Evolutionary conservation across 495 filamentous ascomycete species (phyloP), one percentile per base, ranked within the genome.

Genomic region (Lasiosphaeria hispida): DNA sequence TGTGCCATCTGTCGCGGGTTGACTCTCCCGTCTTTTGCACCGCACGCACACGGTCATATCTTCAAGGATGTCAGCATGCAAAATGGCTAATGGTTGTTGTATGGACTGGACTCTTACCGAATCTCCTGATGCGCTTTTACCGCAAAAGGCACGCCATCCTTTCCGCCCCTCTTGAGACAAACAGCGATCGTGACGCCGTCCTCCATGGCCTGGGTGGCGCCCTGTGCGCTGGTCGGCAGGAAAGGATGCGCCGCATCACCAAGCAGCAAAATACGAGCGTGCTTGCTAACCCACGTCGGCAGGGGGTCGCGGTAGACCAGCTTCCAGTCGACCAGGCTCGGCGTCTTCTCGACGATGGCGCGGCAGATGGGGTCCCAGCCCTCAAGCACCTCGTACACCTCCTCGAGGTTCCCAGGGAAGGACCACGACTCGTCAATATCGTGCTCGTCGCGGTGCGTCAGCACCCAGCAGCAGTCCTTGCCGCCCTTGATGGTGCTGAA

Each of bases 181-280:
- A 84, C 76, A 4, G 83, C 84, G 18, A 87, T 74, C 0, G 78
- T 81, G 7, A 84, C 82, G 10, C 75, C 76, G 53, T 88, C 86
- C 60, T 89, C 86, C 66, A 89, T 77, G 0, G 86, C 85, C 62
- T 86, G 84, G 0, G 83, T 85, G 0, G 83, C 85, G 0, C 85
- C 86, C 63, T 86, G 82, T 0, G 79, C 82, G 10, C 78, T 82
- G 0, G 84, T 86, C 0, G 85, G 85, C 38, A 87, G 65, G 63
- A 87, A 87, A 0, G 85, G 80, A 66, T 89, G 86, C 11, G 85
- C 85, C 4, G 82, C 75, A 47, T 87, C 86, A 6, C 85, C 85
- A 14, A 87, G 63, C 37, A 85, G 69, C 19, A 80, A 64, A 37
- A 87, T 83, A 9, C 82, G 66, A 15, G 79, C 83, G 4, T 81